Evolutionary conservation across 2,329 filamentous ascomycete species (phyloP), one percentile per base, ranked within the genome.

Genomic region (Ploettnerulaceae sp.): DNA sequence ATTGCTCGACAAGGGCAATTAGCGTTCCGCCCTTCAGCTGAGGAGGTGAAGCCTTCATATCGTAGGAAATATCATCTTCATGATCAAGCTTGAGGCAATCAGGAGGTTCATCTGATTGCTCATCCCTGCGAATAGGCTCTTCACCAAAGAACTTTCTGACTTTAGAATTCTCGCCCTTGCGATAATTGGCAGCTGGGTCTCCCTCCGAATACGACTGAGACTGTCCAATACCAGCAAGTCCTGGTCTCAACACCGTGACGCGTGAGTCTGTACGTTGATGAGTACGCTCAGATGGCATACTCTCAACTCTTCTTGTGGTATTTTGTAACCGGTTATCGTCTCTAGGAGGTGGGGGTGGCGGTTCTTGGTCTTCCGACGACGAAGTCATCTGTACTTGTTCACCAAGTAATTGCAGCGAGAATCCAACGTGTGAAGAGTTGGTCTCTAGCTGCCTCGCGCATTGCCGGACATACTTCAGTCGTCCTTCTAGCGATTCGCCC

Each of bases 1-100:
- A 76, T 62, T 97, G 91, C 66, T 97, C 93, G 5, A 96, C 93
- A 47, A 98, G 72, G 4, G 87, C 93, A 22, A 88, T 76, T 15
- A 98, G 70, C 1, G 91, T 95, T 36, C 93, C 93, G 56, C 91
- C 93, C 65, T 90, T 93, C 48, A 98, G 77, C 22, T 83, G 77
- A 18, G 86, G 82, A 2, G 82, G 79, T 22, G 81, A 76, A n/a
- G 74, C 70, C 67, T 96, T 97, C 48, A 75, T 76, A 63, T 97
- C 93, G 71, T 91, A 96, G 2, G 87, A 85, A 3, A 98, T 82
- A 60, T 97, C 93, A 40, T 81, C 77, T 64, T 96, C 89, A 57
- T 91, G 80, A 61, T 97, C 91, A 35, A 96, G 80, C 52, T 81
- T 84, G 56, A 98, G 70, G 67, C 85, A 97, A 58, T 86, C 85